Evolutionary conservation across 371 early-diverging fungal species (phyloP).

Genomic region (Cokeromyces recurvatus): DNA sequence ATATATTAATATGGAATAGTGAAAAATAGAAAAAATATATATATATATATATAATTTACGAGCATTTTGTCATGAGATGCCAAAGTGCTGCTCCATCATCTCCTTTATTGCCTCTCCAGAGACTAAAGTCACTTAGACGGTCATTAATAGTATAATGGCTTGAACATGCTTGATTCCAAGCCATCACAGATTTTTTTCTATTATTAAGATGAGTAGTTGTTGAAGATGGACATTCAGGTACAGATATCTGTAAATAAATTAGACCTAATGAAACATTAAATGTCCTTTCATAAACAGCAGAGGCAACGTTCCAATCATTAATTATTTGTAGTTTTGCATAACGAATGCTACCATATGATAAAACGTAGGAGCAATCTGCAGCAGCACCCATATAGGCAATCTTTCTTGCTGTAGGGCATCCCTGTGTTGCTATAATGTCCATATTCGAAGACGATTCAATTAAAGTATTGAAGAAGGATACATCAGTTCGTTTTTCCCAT

Average conservation of each 20-base stretch:
- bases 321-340: slow-evolving; percentile 70
- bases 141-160: slow-evolving; percentile 66
- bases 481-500: slow-evolving; percentile 13
- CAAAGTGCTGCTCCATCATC: slow-evolving; percentile 82
- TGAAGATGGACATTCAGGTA: slow-evolving; percentile 58
- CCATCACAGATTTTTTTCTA: slow-evolving; percentile 17
- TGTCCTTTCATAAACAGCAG: slow-evolving; percentile 80
- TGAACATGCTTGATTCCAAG: slow-evolving; percentile 84
- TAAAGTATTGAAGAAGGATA: background rate
- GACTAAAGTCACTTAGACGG: slow-evolving; percentile 84
- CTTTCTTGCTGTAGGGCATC: slow-evolving; percentile 20
- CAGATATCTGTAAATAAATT: slow-evolving; percentile 70
- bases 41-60: slow-evolving; percentile 24
- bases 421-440: background rate
- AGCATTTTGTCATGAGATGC: slow-evolving; percentile 91
- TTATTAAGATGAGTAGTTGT: no score
- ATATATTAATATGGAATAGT: no score
- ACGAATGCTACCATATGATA: slow-evolving; percentile 50
- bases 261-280: slow-evolving; percentile 89
- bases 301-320: slow-evolving; percentile 74
- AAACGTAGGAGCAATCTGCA: slow-evolving; percentile 76
- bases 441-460: slow-evolving; percentile 1
- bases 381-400: slow-evolving; percentile 50
- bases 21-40: background rate
- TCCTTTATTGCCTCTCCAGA: slow-evolving; percentile 76